Conservation (phyloP, 2,329 filamentous ascomycete species). For the Periconia sp. region DNA sequence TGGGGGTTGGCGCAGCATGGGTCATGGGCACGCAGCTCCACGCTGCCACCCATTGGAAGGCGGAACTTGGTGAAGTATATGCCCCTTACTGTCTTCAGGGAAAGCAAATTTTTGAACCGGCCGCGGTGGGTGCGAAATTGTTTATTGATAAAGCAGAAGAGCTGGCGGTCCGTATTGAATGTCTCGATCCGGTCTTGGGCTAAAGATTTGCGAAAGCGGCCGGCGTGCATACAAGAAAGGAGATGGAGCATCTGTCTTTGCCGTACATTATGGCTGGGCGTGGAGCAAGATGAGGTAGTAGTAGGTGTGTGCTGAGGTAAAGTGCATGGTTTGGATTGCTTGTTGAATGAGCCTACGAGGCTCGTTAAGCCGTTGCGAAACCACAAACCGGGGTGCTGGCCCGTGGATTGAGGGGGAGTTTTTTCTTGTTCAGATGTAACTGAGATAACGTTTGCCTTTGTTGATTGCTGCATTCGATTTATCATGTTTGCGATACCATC, state of each 20-base stretch:
- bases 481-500: slow-evolving; percentile 13
- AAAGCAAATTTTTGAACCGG: slow-evolving; percentile 8
- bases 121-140: slow-evolving; percentile 13
- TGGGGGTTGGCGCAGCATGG: slow-evolving; percentile 10
- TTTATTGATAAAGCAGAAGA: slow-evolving; percentile 18
- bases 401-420: slow-evolving; percentile 9
- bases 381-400: background rate
- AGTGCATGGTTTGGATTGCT: background rate
- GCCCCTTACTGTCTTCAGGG: slow-evolving; percentile 18
- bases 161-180: slow-evolving; percentile 16
- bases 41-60: slow-evolving; percentile 19
- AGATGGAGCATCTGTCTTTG: slow-evolving; percentile 17
- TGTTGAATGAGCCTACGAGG: slow-evolving; percentile 1
- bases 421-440: background rate
- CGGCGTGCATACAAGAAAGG: slow-evolving; percentile 20
- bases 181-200: slow-evolving; percentile 20
- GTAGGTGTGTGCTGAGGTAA: slow-evolving; percentile 12
- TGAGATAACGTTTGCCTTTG: background rate
- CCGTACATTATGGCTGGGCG: background rate
- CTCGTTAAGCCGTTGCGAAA: background rate
- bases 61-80: slow-evolving; percentile 25
- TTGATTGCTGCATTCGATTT: background rate
- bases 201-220: slow-evolving; percentile 12
- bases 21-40: slow-evolving; percentile 21
- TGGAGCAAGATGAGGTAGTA: background rate